Evolutionary conservation across 495 filamentous ascomycete species (phyloP), one percentile per base, ranked within the genome.

Genomic region (Hypoxylon perforatum): DNA sequence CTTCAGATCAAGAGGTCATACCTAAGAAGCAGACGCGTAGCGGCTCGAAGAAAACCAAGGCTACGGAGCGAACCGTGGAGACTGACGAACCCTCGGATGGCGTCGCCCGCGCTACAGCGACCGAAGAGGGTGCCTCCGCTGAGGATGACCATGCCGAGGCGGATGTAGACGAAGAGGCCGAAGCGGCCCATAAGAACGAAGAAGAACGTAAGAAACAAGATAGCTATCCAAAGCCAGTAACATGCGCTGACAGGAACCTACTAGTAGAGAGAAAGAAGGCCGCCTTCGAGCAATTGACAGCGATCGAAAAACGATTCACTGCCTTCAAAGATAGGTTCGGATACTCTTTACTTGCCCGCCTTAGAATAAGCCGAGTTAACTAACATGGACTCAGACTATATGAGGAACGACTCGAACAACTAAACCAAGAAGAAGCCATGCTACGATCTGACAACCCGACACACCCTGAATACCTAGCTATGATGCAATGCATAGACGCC

Each of bases 381-480:
- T 41, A 41, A 59, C 65, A 15, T 0, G 19, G 1, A 36, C 22
- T 6, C 67, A 97, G 92, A 61, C 86, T 97, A 23, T 94, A 91
- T 74, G 90, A 96, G 64, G 94, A 97, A 72, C 87, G 91, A 62
- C 83, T 99, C 38, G 88, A 89, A 10, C 86, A 91, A 68, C 79
- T 94, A 44, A 90, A 94, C 65, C 83, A 86, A 61, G 94, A 99
- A 84, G 86, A 97, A 59, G 88, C 90, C 23, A 88, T 95, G 85
- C 84, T 98, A 28, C 84, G 82, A 57, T 84, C 88, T 52, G 87
- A 91, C 1, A 88, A 88, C 52, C 90, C 89, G 22, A 91, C 86
- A n/a, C 95, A 99, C 76, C 91, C 92, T 28, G 94, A 96, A 73
- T 91, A 92, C 60, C 80, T 96, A 46, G 90, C 90, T 0, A 92